phyloP scores from a whole-genome alignment of 2,329 filamentous ascomycete genomes.

The Aspergillus felis region DNA sequence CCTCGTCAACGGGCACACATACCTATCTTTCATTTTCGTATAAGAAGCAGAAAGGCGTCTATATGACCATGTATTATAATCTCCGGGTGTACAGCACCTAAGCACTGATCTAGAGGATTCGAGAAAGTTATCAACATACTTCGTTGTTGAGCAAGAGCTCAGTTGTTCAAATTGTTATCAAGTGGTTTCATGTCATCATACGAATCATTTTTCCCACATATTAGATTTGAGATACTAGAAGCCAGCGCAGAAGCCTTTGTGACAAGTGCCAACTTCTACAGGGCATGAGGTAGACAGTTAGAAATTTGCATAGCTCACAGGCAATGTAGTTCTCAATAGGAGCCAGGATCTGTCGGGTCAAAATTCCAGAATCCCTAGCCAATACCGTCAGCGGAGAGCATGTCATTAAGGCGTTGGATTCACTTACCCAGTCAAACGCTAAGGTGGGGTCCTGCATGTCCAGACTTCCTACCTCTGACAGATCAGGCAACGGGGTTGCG shows the following conservation, averaged over 20 bases:
- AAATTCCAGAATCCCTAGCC: not conserved
- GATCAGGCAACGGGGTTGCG: not conserved
- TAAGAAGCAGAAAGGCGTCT: not conserved
- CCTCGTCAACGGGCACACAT: not conserved
- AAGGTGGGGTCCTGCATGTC: not conserved
- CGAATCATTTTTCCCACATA: no score
- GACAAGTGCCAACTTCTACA: no score
- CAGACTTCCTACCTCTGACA: not conserved
- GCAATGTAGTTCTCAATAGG: no score
- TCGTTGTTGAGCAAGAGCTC: no score
- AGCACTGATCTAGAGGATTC: not conserved
- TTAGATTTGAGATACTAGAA: no score
- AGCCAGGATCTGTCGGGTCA: not conserved
- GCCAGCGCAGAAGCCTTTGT: no score
- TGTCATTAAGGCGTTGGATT: not conserved
- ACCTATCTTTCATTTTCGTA: not conserved
- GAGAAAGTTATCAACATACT: no score
- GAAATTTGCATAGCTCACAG: no score
- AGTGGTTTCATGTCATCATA: no score
- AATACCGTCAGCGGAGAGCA: not conserved
- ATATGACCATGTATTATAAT: not conserved
- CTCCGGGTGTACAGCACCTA: not conserved
- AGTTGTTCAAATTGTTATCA: no score
- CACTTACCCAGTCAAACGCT: constrained; percentile 2
- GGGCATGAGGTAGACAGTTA: no score